A percentile compares a stretch with the other conserved stretches of the same genome.
phyloP scores from a whole-genome alignment of 2,329 filamentous ascomycete species.

The Rhynchosporium graminicola region DNA sequence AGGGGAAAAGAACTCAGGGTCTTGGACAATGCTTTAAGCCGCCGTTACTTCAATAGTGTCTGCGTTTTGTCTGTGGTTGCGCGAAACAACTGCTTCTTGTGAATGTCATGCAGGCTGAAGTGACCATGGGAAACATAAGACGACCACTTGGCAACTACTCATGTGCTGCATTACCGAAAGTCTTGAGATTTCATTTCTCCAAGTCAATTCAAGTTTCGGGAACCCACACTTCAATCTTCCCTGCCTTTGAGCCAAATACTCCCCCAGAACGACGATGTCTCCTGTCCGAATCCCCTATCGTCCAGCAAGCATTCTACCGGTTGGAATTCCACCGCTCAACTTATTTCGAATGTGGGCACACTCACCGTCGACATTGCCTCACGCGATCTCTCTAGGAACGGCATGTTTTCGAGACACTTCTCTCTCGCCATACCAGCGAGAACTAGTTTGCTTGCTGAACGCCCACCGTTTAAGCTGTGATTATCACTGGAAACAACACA shows the following conservation, averaged over 20 bases:
- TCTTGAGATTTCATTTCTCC: not conserved
- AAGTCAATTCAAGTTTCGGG: not conserved
- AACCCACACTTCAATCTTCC: not conserved
- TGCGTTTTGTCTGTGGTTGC: constrained; percentile 3
- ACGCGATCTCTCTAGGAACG: constrained; percentile 32
- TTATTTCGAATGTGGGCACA: constrained; percentile 32
- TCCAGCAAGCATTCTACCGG: constrained; percentile 27
- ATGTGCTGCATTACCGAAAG: not conserved
- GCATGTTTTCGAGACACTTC: constrained; percentile 33
- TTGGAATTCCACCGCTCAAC: constrained; percentile 31
- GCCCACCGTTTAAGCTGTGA: constrained; percentile 29
- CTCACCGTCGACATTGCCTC: constrained; percentile 33
- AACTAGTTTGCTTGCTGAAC: constrained; percentile 30
- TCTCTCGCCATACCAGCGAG: constrained; percentile 28
- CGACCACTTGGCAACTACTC: constrained; percentile 2
- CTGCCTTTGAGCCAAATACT: not conserved
- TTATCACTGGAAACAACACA: constrained; percentile 33
- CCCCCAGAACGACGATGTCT: constrained; percentile 22
- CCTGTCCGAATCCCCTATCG: constrained; percentile 30
- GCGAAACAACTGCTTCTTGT: constrained; percentile 6
- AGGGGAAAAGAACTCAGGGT: constrained; percentile 1
- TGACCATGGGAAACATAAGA: constrained; percentile 12
- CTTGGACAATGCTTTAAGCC: constrained; percentile 9
- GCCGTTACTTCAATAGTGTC: constrained; percentile 14
- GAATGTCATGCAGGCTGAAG: constrained; percentile 14